Evolutionary conservation across 2,329 filamentous ascomycete genomes (phyloP).

Genomic region (Bipolaris victoriae): DNA sequence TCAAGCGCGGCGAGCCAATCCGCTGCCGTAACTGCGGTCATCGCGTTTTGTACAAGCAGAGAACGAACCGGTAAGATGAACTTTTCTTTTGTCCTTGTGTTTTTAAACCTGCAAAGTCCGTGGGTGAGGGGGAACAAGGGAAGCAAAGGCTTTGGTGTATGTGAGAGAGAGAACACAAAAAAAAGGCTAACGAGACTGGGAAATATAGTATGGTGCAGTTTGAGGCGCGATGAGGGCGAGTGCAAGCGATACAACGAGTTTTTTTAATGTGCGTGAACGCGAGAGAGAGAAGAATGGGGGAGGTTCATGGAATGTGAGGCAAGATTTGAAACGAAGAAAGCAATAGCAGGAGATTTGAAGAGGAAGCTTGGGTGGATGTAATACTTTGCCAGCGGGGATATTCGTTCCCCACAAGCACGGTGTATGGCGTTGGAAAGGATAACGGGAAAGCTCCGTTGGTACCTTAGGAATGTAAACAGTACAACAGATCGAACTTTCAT

Average conservation of each 20-base stretch:
- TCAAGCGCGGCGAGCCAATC: constrained; percentile 80
- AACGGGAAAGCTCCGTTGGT: not conserved
- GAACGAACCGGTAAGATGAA: constrained; percentile 85
- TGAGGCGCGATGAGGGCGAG: constrained; percentile 73
- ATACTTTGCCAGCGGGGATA: not conserved
- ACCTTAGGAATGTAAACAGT: not conserved
- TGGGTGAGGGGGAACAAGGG: not conserved
- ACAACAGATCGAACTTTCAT: not conserved
- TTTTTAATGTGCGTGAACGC: not conserved
- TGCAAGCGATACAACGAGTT: no score
- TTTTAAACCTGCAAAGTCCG: no score
- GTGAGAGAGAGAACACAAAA: not conserved
- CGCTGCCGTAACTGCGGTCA: constrained; percentile 93
- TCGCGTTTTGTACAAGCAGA: constrained; percentile 94
- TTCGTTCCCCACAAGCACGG: not conserved
- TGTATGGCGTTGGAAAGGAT: not conserved
- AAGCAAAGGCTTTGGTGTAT: not conserved
- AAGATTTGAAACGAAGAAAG: not conserved
- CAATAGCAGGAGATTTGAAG: no score
- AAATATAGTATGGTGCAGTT: constrained; percentile 87
- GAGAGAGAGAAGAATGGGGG: not conserved
- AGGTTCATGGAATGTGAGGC: not conserved
- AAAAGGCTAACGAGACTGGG: constrained; percentile 20
- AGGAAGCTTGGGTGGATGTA: not conserved
- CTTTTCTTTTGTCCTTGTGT: not conserved